These are phyloP conservation scores for Artomyces pyxidatus DNA, from an alignment of 768 basidiomycete genomes.

Conservation along the genomic window DNA sequence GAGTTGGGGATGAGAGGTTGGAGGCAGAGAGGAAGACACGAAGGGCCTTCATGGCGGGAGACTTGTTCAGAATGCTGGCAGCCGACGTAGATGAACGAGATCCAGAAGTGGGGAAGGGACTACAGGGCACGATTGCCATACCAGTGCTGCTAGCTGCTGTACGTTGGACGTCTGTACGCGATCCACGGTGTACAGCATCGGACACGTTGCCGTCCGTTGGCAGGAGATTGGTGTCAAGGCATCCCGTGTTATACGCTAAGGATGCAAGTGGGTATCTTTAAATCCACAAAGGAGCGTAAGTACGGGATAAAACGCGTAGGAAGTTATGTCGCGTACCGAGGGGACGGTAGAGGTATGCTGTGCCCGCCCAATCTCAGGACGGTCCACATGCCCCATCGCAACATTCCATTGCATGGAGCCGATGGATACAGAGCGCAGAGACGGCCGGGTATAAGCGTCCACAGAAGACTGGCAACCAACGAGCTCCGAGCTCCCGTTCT, in stretches of 20 bases:
- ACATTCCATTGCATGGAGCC: slow-evolving; percentile 65
- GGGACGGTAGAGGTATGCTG: slow-evolving; percentile 13
- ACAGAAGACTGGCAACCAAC: too few relatives aligned
- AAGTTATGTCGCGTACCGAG: too few relatives aligned
- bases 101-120: too few relatives aligned
- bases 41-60: slow-evolving; percentile 9
- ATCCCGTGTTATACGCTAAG: neutral
- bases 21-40: slow-evolving; percentile 10
- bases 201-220: neutral
- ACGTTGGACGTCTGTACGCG: too few relatives aligned
- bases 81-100: neutral
- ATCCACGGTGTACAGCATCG: too few relatives aligned
- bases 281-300: too few relatives aligned
- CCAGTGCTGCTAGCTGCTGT: too few relatives aligned
- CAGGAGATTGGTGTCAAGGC: neutral
- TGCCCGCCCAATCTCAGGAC: slow-evolving; percentile 36
- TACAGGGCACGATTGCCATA: too few relatives aligned
- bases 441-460: too few relatives aligned
- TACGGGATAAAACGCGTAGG: too few relatives aligned
- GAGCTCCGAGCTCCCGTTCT: too few relatives aligned
- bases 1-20: slow-evolving; percentile 2
- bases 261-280: neutral
- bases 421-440: neutral
- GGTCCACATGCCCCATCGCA: slow-evolving; percentile 58
- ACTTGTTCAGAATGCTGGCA: neutral